Evolutionary conservation across 2,329 filamentous ascomycete species (phyloP).

Genomic region (Cytospora schulzeri): DNA sequence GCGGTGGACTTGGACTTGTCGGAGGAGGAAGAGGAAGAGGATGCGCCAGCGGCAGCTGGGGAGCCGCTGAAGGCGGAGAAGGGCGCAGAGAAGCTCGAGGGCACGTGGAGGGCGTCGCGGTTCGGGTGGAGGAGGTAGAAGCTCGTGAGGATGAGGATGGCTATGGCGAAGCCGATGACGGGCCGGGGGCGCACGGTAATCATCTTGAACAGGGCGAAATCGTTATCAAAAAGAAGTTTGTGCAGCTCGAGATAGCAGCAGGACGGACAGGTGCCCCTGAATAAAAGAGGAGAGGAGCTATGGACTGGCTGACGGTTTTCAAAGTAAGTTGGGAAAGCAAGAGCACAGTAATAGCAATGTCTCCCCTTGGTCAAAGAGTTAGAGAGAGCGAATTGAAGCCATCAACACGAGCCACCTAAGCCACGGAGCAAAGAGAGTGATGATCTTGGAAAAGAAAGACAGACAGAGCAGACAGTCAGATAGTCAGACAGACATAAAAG

Average conservation of each 20-base stretch:
- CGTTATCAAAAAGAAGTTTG: too few relatives aligned
- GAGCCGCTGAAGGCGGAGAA: constrained; percentile 18
- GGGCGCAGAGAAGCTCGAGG: constrained; percentile 18
- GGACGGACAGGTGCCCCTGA: neutral
- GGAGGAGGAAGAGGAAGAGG: neutral
- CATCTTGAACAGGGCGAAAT: constrained; percentile 19
- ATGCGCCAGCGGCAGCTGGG: neutral
- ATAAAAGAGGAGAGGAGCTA: neutral
- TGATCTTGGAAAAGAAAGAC: too few relatives aligned
- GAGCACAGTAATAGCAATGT: neutral
- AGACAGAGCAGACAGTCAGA: too few relatives aligned
- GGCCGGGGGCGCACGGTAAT: constrained; percentile 23
- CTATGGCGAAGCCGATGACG: constrained; percentile 2
- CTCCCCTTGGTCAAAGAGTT: constrained; percentile 3
- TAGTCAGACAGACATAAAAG: neutral
- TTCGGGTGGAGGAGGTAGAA: constrained; percentile 25
- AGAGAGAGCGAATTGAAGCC: constrained; percentile 8
- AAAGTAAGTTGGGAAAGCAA: too few relatives aligned
- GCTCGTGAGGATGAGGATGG: constrained; percentile 3
- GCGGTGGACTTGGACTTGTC: neutral
- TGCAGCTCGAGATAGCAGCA: neutral
- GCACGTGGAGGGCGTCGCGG: constrained; percentile 5
- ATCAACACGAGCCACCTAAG: constrained; percentile 16
- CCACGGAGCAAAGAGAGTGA: neutral
- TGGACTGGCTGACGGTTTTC: neutral